A percentile compares a stretch with the other conserved stretches of the same genome.
phyloP scores from a whole-genome alignment of 2,329 filamentous ascomycete species.

The Fusarium camptoceras region DNA sequence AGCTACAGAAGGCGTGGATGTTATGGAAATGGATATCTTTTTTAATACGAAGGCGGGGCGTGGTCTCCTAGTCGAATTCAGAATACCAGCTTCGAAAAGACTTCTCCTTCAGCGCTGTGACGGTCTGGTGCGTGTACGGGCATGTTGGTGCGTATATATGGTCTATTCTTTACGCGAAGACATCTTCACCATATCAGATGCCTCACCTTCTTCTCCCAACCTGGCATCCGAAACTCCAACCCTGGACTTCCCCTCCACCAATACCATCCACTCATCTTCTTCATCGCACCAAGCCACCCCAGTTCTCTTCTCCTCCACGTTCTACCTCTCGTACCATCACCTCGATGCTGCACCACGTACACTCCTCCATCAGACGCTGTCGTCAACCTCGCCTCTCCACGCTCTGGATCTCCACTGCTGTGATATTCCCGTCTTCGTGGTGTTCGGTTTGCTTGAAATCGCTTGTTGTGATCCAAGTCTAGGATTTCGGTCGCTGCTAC shows the following conservation, averaged over 20 bases:
- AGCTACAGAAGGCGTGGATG: constrained; percentile 16
- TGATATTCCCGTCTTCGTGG: constrained; percentile 44
- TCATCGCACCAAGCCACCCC: constrained; percentile 61
- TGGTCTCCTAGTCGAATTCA: constrained; percentile 14
- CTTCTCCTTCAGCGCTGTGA: not conserved
- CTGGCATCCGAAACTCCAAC: constrained; percentile 45
- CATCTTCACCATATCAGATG: constrained; percentile 16
- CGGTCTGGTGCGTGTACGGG: not conserved
- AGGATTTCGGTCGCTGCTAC: constrained; percentile 48
- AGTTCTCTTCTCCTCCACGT: constrained; percentile 58
- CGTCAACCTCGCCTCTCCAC: constrained; percentile 52
- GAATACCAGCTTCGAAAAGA: not conserved
- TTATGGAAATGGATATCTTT: constrained; percentile 25
- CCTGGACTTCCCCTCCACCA: constrained; percentile 45
- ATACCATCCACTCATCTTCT: constrained; percentile 55
- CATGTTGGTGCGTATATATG: not conserved
- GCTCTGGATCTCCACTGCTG: constrained; percentile 40
- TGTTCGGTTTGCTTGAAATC: constrained; percentile 35
- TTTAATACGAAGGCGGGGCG: constrained; percentile 27
- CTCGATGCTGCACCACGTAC: constrained; percentile 49
- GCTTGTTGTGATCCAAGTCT: constrained; percentile 38
- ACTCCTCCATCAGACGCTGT: constrained; percentile 41
- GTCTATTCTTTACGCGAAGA: not conserved
- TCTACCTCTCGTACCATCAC: constrained; percentile 47
- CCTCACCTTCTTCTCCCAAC: constrained; percentile 39